A percentile compares a stretch with the other conserved stretches of the same genome.
Evolutionary conservation across 2,329 filamentous ascomycete genomes (phyloP).

Genomic region (Gremmenia infestans): DNA sequence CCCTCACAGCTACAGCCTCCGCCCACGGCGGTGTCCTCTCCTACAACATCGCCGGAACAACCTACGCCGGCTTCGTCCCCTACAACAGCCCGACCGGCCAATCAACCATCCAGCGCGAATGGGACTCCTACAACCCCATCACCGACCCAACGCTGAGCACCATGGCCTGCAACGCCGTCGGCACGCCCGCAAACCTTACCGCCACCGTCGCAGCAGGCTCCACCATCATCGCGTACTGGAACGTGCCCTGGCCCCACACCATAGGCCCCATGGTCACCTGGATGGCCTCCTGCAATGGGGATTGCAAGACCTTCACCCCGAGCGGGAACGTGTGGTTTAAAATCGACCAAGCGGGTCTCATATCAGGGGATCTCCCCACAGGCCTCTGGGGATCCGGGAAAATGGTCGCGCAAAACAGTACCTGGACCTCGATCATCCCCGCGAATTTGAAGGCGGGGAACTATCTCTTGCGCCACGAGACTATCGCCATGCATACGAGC

Average conservation of each 20-base stretch:
- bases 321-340: conserved; percentile 38
- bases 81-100: neutral
- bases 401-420: conserved; percentile 49
- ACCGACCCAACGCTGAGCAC: neutral
- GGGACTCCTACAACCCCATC: neutral
- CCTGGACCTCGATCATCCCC: conserved; percentile 45
- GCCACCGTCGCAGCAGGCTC: neutral
- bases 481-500: conserved; percentile 29
- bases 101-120: neutral
- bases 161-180: neutral
- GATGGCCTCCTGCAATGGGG: conserved; percentile 27
- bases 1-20: neutral
- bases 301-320: conserved; percentile 37
- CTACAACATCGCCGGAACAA: neutral
- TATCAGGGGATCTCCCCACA: conserved; percentile 30
- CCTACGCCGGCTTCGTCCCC: neutral
- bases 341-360: conserved; percentile 36
- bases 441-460: conserved; percentile 38
- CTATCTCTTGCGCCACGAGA: conserved; percentile 52
- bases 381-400: conserved; percentile 41
- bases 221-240: neutral
- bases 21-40: neutral
- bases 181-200: neutral
- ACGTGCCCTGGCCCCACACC: neutral
- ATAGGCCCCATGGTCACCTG: conserved; percentile 11